Evolutionary conservation across 495 filamentous ascomycete species (phyloP), one percentile per base, ranked within the genome.

Genomic region (Penicillium canescens): DNA sequence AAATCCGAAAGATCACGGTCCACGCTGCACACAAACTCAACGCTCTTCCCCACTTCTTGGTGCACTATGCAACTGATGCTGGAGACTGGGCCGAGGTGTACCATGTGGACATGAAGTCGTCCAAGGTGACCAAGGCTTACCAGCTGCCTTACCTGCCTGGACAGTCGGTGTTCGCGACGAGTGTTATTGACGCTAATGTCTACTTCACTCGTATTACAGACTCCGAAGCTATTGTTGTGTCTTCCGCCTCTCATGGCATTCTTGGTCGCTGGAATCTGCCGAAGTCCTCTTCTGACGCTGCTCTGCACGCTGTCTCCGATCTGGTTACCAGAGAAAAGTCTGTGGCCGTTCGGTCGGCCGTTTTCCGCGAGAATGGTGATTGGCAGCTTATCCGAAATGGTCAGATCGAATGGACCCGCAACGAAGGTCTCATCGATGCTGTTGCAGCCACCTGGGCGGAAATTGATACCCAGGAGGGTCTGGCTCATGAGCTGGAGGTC

Each of bases 341-440:
- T 24, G 92, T 86, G 36, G 90, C 92, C 24, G 84, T 96, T 2
- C 79, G 94, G 46, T 84, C 90, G 5, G 92, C 89, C 16, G 70
- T 89, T 18, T 72, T 86, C 16, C 83, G 87, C 11, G 78, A 78
- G 20, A 79, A 81, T 36, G 91, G 95, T 18, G 87, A 96, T 49
- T 96, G 91, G 87, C 76, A 86, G 24, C 77, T 96, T 38, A 78
- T 96, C 35, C 85, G 87, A 43, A 96, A 96, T 61, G 90, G 93
- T 23, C 87, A 88, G 24, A 50, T 80, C 7, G 82, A 81, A 20
- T 99, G 94, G 94, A 80, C 81, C 33, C 86, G 93, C 28, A 80
- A 82, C 26, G 94, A 99, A 75, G 87, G 84, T 7, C 73, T 99
- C 54, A 82, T 88, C 7, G 86, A 87, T 44, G 83, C 83, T 13